Conservation (phyloP, 371 early-diverging fungal genomes). For the Haplosporangium sp. region DNA sequence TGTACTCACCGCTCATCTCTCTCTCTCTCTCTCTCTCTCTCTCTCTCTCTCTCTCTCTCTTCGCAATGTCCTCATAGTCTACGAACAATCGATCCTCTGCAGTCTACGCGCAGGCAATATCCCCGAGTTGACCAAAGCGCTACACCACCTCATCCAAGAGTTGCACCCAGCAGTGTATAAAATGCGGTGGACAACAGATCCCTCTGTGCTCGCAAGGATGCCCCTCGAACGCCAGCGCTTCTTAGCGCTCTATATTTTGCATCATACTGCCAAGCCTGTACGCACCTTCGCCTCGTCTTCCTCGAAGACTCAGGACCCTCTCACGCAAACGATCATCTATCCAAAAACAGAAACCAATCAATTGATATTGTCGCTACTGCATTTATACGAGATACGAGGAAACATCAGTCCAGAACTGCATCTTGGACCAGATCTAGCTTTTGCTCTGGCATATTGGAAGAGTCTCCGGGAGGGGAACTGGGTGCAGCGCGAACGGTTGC, state of each 20-base stretch:
- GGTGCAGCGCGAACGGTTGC: slow-evolving; percentile 35
- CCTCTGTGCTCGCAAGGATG: neutral
- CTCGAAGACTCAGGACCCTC: neutral
- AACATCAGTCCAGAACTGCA: neutral
- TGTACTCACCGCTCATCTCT: neutral
- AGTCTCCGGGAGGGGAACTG: slow-evolving; percentile 34
- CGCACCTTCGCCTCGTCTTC: neutral
- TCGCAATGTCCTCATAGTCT: slow-evolving; percentile 13
- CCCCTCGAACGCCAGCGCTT: slow-evolving; percentile 33
- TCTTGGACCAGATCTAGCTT: slow-evolving; percentile 17
- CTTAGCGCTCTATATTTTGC: slow-evolving; percentile 37
- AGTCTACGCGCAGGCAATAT: slow-evolving; percentile 43
- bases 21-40: neutral
- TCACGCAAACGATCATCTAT: slow-evolving; percentile 9
- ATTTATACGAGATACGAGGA: slow-evolving; percentile 12
- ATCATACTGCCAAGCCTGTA: slow-evolving; percentile 23
- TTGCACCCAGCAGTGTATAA: slow-evolving; percentile 29
- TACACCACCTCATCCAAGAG: slow-evolving; percentile 41
- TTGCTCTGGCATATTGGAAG: slow-evolving; percentile 38
- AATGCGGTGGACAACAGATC: neutral
- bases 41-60: neutral
- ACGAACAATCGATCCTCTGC: slow-evolving; percentile 38
- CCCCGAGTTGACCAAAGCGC: slow-evolving; percentile 51
- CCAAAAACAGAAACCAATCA: slow-evolving; percentile 36
- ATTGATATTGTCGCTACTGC: slow-evolving; percentile 19